Base-by-base conservation (phyloP, 164 flowering plant genomes). In the Litsea cubeba region DNA sequence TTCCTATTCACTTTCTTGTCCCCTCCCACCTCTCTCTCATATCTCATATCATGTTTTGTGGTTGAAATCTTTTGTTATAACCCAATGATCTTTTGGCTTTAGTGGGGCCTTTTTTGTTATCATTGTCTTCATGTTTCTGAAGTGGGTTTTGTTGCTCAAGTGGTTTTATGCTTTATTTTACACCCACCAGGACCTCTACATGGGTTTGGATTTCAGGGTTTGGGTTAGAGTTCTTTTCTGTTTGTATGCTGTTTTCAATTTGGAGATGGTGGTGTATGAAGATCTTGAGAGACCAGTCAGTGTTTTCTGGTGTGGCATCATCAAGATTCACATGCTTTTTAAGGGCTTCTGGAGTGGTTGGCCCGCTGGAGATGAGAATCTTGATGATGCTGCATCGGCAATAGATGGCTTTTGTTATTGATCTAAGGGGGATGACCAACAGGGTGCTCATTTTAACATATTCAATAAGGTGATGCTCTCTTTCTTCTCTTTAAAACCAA, bases 381-480 rank as follows among this genome's bases (percentile, higher is more conserved):
- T 86, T 84, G 89, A 86, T 86, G 89, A 86, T 86, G 89, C 89
- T 86, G 85, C 89, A 82, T 82, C 82, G 78, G 87, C 89, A 82
- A 86, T 81, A 71, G 71, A 75, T 84, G 85, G 74, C 88, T 86
- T n/a, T 40, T 40, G 8, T 65, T 23, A 46, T 4, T 17, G 20
- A 54, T 20, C 60, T 0, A 15, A 15, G n/a, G n/a, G 12, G n/a
- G 60, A 15, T 54, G 12, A 20, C 14, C 5, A 20, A 54, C 60
- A 20, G 18, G n/a, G 46, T 40, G 46, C 46, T 40, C 46, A 40
- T 40, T 40, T 40, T 40, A 40, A 5, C 46, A 40, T 40, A 40
- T 40, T 40, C 46, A 8, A 40, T 40, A 40, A 40, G 46, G 46
- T 40, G 46, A 40, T 40, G 10, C 46, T 40, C 46, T 40, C 46